These are phyloP conservation scores for Lophiostoma macrostomum DNA, from an alignment of 495 filamentous ascomycete genomes.

Conservation along the genomic window DNA sequence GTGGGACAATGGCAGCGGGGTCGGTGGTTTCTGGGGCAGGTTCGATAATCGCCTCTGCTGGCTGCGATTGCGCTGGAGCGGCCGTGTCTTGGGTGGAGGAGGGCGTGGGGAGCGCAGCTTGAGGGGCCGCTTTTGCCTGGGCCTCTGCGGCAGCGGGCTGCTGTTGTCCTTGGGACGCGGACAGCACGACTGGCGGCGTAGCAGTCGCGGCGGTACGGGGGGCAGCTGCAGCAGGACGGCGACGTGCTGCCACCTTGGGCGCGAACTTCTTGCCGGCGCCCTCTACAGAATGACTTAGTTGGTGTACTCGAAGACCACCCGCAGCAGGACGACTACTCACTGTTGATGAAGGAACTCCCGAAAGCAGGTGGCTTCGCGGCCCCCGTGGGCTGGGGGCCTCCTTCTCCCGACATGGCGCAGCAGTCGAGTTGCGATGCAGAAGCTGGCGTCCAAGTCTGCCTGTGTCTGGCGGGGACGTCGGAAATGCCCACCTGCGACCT, in stretches of 20 bases:
- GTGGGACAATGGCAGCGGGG: neutral
- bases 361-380: conserved; percentile 44
- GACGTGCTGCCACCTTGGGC: conserved; percentile 35
- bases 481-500: neutral
- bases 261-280: conserved; percentile 39
- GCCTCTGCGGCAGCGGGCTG: neutral
- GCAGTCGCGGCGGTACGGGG: conserved; percentile 17
- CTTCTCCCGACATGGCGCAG: conserved; percentile 15
- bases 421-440: neutral
- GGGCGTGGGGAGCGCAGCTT: conserved; percentile 12
- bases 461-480: neutral
- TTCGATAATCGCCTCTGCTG: neutral
- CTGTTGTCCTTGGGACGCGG: neutral
- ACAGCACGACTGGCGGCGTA: neutral
- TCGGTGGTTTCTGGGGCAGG: neutral
- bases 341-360: conserved; percentile 58
- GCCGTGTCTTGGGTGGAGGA: conserved; percentile 9
- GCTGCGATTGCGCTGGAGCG: neutral
- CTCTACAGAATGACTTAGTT: neutral
- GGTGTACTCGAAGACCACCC: neutral
- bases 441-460: no score
- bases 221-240: conserved; percentile 26
- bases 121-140: conserved; percentile 1
- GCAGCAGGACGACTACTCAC: conserved; percentile 39
- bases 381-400: conserved; percentile 16